These are phyloP conservation scores for Mycena crocata DNA, from an alignment of 768 basidiomycete species.

Conservation along the genomic window DNA sequence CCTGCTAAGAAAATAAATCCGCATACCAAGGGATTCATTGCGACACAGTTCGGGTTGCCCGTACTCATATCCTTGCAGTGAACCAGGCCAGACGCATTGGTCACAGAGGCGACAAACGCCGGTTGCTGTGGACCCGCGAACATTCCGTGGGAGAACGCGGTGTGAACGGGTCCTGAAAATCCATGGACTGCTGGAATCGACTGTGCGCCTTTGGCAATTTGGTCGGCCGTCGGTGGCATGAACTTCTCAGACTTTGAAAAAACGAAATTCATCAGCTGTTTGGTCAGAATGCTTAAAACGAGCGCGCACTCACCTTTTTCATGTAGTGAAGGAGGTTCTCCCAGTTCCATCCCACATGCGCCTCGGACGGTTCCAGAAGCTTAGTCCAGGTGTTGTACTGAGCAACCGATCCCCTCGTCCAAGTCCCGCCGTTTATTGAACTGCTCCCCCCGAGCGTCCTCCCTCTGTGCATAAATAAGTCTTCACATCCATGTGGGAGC, in stretches of 20 bases:
- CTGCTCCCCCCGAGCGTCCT: slow-evolving; percentile 60
- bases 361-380: slow-evolving; percentile 43
- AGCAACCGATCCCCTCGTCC: slow-evolving; percentile 55
- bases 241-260: slow-evolving; percentile 17
- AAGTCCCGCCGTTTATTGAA: slow-evolving; percentile 62
- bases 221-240: slow-evolving; percentile 18
- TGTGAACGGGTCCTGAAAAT: slow-evolving; percentile 9
- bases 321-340: slow-evolving; percentile 20
- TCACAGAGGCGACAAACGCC: slow-evolving; percentile 8
- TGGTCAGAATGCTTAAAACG: background rate
- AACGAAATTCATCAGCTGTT: background rate
- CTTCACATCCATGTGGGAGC: background rate
- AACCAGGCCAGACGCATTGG: slow-evolving; percentile 51
- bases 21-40: slow-evolving; percentile 62
- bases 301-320: slow-evolving; percentile 8
- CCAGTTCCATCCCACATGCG: slow-evolving; percentile 18
- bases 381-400: slow-evolving; percentile 59
- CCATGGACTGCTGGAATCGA: slow-evolving; percentile 15
- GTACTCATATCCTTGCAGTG: slow-evolving; percentile 64
- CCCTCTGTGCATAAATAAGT: slow-evolving; percentile 44
- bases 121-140: slow-evolving; percentile 21
- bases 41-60: slow-evolving; percentile 64
- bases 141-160: slow-evolving; percentile 24
- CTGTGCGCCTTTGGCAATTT: slow-evolving; percentile 18
- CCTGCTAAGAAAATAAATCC: background rate